These are phyloP conservation scores for Rachicladosporium sp. DNA, from an alignment of 2,329 filamentous ascomycete species.

Conservation along the genomic window DNA sequence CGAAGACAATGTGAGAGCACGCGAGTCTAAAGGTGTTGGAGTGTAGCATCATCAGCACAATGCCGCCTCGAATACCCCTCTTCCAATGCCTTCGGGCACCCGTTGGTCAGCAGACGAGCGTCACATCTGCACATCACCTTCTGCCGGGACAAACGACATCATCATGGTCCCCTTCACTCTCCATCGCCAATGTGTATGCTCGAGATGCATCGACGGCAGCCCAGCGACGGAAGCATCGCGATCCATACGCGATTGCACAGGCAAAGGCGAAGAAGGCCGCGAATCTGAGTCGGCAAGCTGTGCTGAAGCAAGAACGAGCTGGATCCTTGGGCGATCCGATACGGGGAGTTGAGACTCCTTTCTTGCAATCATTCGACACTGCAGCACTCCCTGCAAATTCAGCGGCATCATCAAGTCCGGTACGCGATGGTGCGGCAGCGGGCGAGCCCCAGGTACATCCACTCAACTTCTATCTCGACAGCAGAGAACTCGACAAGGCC, in stretches of 20 bases:
- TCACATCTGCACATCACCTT: neutral
- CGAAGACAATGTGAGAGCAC: too few species aligned
- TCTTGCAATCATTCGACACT: conserved; percentile 68
- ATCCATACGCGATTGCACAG: conserved; percentile 74
- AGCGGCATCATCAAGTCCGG: conserved; percentile 12
- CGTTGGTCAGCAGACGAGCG: conserved; percentile 17
- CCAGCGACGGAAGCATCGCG: conserved; percentile 54
- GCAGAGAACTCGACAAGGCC: conserved; percentile 53
- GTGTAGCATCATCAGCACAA: conserved; percentile 12
- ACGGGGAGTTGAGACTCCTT: conserved; percentile 65
- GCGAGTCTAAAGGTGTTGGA: too few species aligned
- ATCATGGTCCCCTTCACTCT: too few species aligned
- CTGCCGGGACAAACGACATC: too few species aligned
- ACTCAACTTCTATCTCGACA: conserved; percentile 66
- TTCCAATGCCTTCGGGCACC: conserved; percentile 31
- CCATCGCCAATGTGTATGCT: neutral
- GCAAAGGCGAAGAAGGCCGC: conserved; percentile 72
- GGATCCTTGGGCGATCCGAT: conserved; percentile 64
- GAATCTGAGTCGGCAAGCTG: conserved; percentile 63
- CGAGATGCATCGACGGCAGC: conserved; percentile 44
- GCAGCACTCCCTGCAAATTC: conserved; percentile 29
- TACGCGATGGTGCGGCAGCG: conserved; percentile 6
- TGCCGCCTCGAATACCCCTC: conserved; percentile 38
- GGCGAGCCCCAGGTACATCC: conserved; percentile 6
- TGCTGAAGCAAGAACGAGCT: conserved; percentile 53